Conservation (phyloP, 2,329 filamentous ascomycete genomes). For the Cladosporium cucumerinum region DNA sequence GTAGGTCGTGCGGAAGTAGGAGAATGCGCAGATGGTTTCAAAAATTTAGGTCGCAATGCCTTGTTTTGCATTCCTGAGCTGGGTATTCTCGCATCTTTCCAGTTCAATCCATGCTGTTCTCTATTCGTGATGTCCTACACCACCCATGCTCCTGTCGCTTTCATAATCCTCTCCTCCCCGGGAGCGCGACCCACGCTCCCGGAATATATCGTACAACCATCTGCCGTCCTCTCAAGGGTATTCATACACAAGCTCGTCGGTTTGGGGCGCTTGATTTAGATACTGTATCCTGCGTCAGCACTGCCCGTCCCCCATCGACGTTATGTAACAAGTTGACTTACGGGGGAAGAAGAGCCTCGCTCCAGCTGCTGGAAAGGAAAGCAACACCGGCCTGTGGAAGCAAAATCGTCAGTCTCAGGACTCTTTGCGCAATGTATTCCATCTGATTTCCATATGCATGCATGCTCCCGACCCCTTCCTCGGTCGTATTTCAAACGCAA, state of each 20-base stretch:
- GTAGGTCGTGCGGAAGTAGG: background rate
- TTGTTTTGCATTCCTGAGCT: constrained; percentile 3
- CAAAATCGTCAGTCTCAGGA: constrained; percentile 14
- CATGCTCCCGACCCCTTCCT: background rate
- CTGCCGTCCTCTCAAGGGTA: background rate
- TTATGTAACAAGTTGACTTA: constrained; percentile 31
- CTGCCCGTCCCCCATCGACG: background rate
- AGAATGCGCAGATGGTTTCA: background rate
- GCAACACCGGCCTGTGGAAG: constrained; percentile 46
- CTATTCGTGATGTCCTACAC: background rate
- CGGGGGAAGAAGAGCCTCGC: constrained; percentile 49
- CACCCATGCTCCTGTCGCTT: background rate
- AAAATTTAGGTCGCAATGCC: background rate
- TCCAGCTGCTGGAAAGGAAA: constrained; percentile 53
- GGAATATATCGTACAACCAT: constrained; percentile 8
- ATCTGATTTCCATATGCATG: background rate
- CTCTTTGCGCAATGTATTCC: background rate
- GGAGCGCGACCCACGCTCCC: background rate
- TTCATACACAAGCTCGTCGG: constrained; percentile 11
- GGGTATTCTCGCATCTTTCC: constrained; percentile 5
- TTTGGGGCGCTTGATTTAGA: constrained; percentile 11
- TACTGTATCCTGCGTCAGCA: background rate
- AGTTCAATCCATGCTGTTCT: background rate
- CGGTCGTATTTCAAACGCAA: background rate
- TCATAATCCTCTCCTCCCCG: background rate